Evolutionary conservation across 306 rosid genomes (phyloP).

Genomic region (Begonia masoniana): DNA sequence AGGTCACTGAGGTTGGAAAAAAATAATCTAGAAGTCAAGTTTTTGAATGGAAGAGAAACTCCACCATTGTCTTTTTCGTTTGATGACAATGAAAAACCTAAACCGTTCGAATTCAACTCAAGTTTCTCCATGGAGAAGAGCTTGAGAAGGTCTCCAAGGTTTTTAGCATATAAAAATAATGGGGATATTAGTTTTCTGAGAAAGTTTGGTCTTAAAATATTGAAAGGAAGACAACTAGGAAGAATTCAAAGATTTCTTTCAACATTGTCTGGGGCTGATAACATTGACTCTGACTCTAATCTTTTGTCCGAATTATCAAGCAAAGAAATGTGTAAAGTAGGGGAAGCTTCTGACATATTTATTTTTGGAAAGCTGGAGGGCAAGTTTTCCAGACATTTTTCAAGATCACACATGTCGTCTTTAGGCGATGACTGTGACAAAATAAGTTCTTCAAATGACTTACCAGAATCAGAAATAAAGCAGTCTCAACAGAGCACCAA

Average conservation of each 20-base stretch:
- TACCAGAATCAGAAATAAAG: conserved; percentile 21
- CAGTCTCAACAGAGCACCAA: conserved; percentile 23
- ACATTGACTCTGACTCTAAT: conserved; percentile 5
- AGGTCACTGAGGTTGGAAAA: conserved; percentile 2
- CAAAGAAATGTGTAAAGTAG: conserved; percentile 10
- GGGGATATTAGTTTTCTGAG: conserved; percentile 5
- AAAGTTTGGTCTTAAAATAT: conserved; percentile 2
- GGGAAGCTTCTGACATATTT: conserved; percentile 11
- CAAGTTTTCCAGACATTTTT: conserved; percentile 13
- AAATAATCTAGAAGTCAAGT: neutral
- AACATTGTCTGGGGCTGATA: conserved; percentile 16
- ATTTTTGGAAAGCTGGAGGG: conserved; percentile 6
- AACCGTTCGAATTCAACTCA: conserved; percentile 4
- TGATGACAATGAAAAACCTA: conserved; percentile 10
- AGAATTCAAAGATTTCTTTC: conserved; percentile 31
- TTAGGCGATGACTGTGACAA: conserved; percentile 23
- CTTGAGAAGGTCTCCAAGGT: conserved; percentile 20
- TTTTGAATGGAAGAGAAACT: conserved; percentile 5
- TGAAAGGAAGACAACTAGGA: conserved; percentile 13
- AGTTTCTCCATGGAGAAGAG: conserved; percentile 2
- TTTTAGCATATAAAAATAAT: conserved; percentile 4
- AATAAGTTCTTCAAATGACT: conserved; percentile 18
- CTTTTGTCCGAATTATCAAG: conserved; percentile 19
- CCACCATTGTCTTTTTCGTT: conserved; percentile 7
- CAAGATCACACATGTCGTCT: conserved; percentile 13